Evolutionary conservation across 2,329 filamentous ascomycete genomes (phyloP), one percentile per base, ranked within the genome.

Genomic region (Monosporascus sp.): DNA sequence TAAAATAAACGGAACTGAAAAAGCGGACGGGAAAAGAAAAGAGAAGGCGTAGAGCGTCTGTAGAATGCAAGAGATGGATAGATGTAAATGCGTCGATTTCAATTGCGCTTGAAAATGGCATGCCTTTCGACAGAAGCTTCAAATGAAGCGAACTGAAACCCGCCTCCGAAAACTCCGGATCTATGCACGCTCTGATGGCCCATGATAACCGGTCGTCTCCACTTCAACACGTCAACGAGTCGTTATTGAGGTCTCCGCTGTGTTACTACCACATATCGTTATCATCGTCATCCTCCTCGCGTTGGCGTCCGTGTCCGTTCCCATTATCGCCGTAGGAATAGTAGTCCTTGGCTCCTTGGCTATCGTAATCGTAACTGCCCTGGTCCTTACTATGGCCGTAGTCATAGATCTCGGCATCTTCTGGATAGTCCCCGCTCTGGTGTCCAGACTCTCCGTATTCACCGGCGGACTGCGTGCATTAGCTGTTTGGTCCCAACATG

Each of bases 351-450:
- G 71, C 74, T 52, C 60, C 63, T 39, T 66, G 49, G 44, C 46
- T 64, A 45, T 68, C 62, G 7, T 59, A 56, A 43, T 69, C 62
- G 50, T 74, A 71, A 44, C 62, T 68, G 54, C 69, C 70, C 45
- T 77, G 73, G 45, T 76, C 73, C 45, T 68, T 72, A 54, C 71
- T 70, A 53, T 78, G 76, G 52, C 77, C 76, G 57, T 80, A 77
- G 61, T 80, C 76, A 57, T 79, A 80, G 39, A 78, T 77, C 56
- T 79, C 77, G 55, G 75, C 75, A 56, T 78, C 75, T 57, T 80
- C 76, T 52, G 77, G 73, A 56, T 79, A 79, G 55, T 80, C 77
- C 18, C 66, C 66, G 25, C 75, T 70, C 50, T 76, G 72, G 25
- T 69, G 71, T 44, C 68, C 70, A 45, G 71, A 69, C 59, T 79